Evolutionary conservation across 2,329 filamentous ascomycete species (phyloP).

Genomic region (Colletotrichum noveboracense): DNA sequence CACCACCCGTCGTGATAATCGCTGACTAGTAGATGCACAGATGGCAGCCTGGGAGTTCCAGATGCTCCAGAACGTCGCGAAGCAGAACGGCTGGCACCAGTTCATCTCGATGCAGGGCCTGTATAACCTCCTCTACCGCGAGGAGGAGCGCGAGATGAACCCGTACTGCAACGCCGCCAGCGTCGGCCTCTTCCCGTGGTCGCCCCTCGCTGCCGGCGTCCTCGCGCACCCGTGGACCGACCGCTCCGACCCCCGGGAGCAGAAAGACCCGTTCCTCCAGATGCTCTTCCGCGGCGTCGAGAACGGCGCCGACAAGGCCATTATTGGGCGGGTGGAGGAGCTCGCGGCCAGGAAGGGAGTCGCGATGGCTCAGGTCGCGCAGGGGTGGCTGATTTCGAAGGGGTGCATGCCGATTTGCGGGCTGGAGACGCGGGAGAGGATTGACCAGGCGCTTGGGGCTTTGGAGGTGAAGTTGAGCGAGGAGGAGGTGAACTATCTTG

Average conservation of each 20-base stretch:
- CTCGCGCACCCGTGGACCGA: constrained; percentile 11
- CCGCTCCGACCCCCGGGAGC: not conserved
- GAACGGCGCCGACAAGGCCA: not conserved
- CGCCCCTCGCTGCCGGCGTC: constrained; percentile 8
- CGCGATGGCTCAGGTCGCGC: constrained; percentile 11
- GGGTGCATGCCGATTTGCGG: constrained; percentile 4
- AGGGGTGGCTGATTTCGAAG: constrained; percentile 12
- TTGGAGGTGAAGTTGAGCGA: not conserved
- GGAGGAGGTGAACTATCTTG: not conserved
- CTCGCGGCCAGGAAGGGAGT: not conserved
- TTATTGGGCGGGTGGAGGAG: constrained; percentile 2
- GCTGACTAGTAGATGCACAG: not conserved
- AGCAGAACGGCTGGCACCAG: constrained; percentile 59
- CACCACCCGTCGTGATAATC: rapidly evolving
- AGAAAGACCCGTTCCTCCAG: constrained; percentile 3
- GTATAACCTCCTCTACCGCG: constrained; percentile 59
- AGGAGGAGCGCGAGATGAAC: constrained; percentile 56
- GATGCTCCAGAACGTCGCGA: constrained; percentile 54
- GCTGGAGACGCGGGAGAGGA: constrained; percentile 7
- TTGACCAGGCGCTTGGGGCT: constrained; percentile 5
- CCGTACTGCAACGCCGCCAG: constrained; percentile 44
- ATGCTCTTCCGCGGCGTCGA: constrained; percentile 1
- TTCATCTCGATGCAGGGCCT: constrained; percentile 64
- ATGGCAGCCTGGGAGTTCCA: constrained; percentile 19
- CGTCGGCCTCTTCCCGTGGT: constrained; percentile 32